phyloP scores from a whole-genome alignment of 768 basidiomycete species.

The Exidia glandulosa region DNA sequence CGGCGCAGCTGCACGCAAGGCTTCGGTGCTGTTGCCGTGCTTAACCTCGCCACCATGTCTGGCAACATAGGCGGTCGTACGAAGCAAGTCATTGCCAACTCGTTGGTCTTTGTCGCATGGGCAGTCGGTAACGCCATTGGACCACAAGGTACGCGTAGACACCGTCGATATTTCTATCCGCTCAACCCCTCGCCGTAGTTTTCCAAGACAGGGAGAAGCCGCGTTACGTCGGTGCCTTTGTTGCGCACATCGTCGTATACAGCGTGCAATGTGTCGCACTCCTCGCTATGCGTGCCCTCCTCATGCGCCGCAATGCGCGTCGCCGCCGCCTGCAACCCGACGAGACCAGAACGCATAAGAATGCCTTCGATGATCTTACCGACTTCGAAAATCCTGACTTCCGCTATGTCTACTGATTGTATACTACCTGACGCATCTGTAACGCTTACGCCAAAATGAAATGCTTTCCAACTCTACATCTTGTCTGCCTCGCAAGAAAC shows the following conservation, averaged over 20 bases:
- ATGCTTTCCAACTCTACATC: too few relatives aligned
- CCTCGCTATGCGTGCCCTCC: conserved; percentile 27
- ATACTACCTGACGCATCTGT: too few relatives aligned
- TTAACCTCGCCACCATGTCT: conserved; percentile 36
- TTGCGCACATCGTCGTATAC: conserved; percentile 37
- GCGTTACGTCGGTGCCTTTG: conserved; percentile 35
- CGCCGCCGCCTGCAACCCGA: conserved; percentile 25
- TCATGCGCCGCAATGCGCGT: conserved; percentile 31
- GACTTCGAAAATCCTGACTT: conserved; percentile 37
- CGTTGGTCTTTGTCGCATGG: conserved; percentile 41
- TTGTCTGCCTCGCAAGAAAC: too few relatives aligned
- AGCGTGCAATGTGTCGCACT: conserved; percentile 30
- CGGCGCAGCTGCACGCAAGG: conserved; percentile 30
- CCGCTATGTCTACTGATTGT: neutral
- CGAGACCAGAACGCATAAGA: conserved; percentile 24
- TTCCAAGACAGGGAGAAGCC: conserved; percentile 36
- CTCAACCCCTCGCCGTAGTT: conserved; percentile 14
- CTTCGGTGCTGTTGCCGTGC: conserved; percentile 35
- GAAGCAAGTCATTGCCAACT: conserved; percentile 39
- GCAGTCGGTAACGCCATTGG: conserved; percentile 40
- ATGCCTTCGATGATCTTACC: conserved; percentile 39
- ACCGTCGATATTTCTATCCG: neutral
- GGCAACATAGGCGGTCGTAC: conserved; percentile 37
- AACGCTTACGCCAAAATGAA: too few relatives aligned
- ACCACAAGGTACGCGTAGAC: conserved; percentile 25